These are phyloP conservation scores for Apium graveolens DNA, from an alignment of 129 eudicot species.

Conservation along the genomic window DNA sequence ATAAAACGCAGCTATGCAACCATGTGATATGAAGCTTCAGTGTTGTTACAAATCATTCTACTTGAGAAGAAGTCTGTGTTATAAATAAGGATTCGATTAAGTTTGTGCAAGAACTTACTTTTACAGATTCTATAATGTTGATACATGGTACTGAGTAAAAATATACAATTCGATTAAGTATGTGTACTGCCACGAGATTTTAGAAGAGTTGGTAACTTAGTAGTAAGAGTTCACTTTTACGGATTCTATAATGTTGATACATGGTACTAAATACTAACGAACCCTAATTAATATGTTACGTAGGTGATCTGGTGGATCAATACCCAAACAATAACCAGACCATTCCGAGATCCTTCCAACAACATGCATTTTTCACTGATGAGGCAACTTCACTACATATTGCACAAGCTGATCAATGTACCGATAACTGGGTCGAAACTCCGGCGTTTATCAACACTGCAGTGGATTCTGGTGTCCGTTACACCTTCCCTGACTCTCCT, in stretches of 20 bases:
- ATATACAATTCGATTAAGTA: too few species aligned
- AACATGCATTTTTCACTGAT: slow-evolving; percentile 9
- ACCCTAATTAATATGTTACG: not conserved
- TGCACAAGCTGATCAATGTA: slow-evolving; percentile 12
- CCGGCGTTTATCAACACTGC: slow-evolving; percentile 15
- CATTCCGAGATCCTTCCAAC: slow-evolving; percentile 11
- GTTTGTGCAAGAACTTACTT: too few species aligned
- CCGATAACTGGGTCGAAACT: slow-evolving; percentile 13
- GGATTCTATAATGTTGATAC: too few species aligned
- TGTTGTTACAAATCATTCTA: too few species aligned
- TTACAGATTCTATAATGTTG: too few species aligned
- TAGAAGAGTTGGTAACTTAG: not conserved
- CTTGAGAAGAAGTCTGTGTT: too few species aligned
- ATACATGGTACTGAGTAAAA: too few species aligned
- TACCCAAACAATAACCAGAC: slow-evolving; percentile 7
- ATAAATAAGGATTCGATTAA: too few species aligned
- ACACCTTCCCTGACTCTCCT: slow-evolving; percentile 31
- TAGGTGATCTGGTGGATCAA: slow-evolving; percentile 27
- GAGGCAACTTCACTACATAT: slow-evolving; percentile 9
- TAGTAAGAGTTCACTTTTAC: too few species aligned
- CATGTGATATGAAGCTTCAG: too few species aligned
- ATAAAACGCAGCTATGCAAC: not conserved
- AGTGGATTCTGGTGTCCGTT: slow-evolving; percentile 12
- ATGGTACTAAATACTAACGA: not conserved
- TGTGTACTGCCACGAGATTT: not conserved